phyloP scores from a whole-genome alignment of 2,329 filamentous ascomycete species.

The Cladophialophora bantiana region DNA sequence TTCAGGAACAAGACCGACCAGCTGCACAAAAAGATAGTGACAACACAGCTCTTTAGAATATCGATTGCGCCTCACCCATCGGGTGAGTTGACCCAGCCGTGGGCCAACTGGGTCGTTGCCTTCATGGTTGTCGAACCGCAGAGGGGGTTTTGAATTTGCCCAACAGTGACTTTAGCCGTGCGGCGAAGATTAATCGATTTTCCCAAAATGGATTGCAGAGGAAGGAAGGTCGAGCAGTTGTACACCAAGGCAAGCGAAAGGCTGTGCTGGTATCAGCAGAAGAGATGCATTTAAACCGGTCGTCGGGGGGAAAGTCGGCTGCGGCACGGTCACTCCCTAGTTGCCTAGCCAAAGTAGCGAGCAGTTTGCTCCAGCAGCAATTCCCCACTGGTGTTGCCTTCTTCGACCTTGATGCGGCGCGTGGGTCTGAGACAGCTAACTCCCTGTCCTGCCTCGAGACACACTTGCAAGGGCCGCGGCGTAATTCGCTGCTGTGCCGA shows the following conservation, averaged over 20 bases:
- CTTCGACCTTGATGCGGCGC: no score
- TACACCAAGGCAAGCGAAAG: neutral
- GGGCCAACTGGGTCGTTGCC: conserved; percentile 1
- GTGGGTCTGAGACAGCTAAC: no score
- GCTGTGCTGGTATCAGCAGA: neutral
- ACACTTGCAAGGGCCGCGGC: no score
- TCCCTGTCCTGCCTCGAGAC: no score
- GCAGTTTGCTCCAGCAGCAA: no score
- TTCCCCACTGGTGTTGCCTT: no score
- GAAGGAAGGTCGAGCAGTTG: neutral
- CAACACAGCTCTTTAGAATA: conserved; percentile 8
- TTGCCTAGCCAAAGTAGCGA: no score
- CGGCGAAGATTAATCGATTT: neutral
- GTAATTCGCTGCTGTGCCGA: no score
- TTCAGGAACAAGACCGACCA: conserved; percentile 7
- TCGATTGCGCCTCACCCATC: conserved; percentile 8
- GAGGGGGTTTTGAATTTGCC: neutral
- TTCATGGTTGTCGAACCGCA: neutral
- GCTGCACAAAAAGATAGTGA: conserved; percentile 12
- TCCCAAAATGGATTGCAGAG: neutral
- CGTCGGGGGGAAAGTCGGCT: no score
- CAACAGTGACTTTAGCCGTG: neutral
- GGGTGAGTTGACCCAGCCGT: conserved; percentile 10
- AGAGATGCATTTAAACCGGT: neutral
- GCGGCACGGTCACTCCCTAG: no score